Evolutionary conservation across 176 grass and related monocot species (phyloP), one percentile per base, ranked within the genome.

Genomic region (Ampelocalamus luodianensis): DNA sequence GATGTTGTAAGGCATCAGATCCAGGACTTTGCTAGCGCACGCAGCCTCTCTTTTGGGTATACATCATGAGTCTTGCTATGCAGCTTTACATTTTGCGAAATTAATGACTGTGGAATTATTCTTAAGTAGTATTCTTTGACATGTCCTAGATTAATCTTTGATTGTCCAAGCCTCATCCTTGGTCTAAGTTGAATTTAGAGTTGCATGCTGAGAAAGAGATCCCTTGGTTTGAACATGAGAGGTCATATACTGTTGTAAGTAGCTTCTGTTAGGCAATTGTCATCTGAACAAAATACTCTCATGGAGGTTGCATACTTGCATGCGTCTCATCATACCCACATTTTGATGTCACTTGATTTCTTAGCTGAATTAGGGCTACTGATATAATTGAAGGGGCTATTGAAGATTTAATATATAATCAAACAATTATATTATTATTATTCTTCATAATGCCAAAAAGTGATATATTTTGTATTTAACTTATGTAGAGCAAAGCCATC

Each of bases 1-100:
- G 88, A 89, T 89, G 91, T 99, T 69, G 96, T 99, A 45, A 92
- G 90, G 68, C 91, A 99, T 91, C 96, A 99, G 88, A 96, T 99
- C 55, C 93, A 99, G 80, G 87, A 96, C 77, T 99, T 99, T 8
- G 93, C 96, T 32, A 83, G 96, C 51, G 89, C 93, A 22, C 72
- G 88, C 79, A 96, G 93, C 50, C 96, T 96, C 76, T 94, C 90
- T 65, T 99, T 99, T 53, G 91, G 93, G 91, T 94, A 96, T 76
- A 29, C 43, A 78, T 49, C 24, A 48, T 5, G 49, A 77, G 22
- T 72, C 17, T 11, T 50, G 8, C 3, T 1, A 9, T 39, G 4
- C 20, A 72, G 40, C 17, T 60, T 54, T 62, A 34, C 51, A 51
- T 71, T 76, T 79, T 61, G 18, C 1, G 6, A 49, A 78, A 65